These are phyloP conservation scores for Leccinum ochraceum DNA, from an alignment of 768 basidiomycete genomes.

Conservation along the genomic window DNA sequence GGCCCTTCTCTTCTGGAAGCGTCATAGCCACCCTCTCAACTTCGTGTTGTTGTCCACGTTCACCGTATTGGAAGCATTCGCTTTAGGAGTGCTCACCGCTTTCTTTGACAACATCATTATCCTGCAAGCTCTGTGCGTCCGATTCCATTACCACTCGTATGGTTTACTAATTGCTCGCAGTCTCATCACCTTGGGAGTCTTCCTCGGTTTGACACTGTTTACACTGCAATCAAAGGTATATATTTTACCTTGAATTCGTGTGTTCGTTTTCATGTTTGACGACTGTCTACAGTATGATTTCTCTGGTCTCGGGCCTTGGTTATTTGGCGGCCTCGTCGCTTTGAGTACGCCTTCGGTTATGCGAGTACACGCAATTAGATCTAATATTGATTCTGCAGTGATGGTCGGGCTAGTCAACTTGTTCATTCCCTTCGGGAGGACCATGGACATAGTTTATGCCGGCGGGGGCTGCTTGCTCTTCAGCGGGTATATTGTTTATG, in stretches of 20 bases:
- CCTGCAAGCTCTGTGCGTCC: conserved; percentile 78
- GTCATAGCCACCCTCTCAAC: conserved; percentile 89
- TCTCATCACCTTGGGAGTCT: conserved; percentile 88
- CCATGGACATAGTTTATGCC: conserved; percentile 81
- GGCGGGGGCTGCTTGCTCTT: conserved; percentile 79
- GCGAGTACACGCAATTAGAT: neutral
- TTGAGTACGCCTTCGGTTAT: conserved; percentile 48
- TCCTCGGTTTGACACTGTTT: conserved; percentile 91
- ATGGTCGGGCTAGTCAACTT: conserved; percentile 81
- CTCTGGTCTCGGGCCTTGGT: conserved; percentile 86
- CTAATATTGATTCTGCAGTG: conserved; percentile 40
- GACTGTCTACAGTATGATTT: conserved; percentile 76
- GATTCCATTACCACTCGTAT: neutral
- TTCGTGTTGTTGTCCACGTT: conserved; percentile 82
- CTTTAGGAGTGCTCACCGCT: conserved; percentile 82
- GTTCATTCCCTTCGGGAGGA: conserved; percentile 84
- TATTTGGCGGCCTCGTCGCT: conserved; percentile 83
- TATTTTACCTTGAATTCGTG: neutral
- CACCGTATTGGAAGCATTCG: conserved; percentile 88
- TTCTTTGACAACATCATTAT: conserved; percentile 74
- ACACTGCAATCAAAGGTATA: conserved; percentile 90
- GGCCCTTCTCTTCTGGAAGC: conserved; percentile 86
- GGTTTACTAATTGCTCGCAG: conserved; percentile 36
- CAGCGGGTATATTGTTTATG: conserved; percentile 88
- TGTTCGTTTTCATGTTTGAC: neutral